phyloP scores from a whole-genome alignment of 495 filamentous ascomycete species.

The Aspergillus sclerotiicarbonarius region DNA sequence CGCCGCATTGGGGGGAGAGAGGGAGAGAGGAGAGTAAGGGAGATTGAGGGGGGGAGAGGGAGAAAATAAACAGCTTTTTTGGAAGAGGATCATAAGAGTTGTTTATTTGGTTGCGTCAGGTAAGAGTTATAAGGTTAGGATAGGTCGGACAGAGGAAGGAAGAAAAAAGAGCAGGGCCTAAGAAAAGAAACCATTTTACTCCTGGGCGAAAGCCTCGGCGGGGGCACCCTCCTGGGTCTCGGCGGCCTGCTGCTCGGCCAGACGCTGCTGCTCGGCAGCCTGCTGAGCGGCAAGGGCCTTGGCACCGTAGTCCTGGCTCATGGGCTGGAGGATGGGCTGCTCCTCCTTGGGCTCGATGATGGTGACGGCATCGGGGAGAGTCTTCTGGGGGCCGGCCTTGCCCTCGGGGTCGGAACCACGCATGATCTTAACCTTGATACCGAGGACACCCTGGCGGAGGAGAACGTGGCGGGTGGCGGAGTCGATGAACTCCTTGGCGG shows the following conservation, averaged over 20 bases:
- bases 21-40: neutral
- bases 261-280: constrained; percentile 69
- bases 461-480: constrained; percentile 97
- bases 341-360: constrained; percentile 99
- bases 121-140: constrained; percentile 29
- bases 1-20: no score
- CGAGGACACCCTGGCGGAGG: constrained; percentile 97
- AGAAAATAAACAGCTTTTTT: constrained; percentile 18
- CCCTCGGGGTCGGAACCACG: constrained; percentile 98
- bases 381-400: constrained; percentile 95
- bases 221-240: constrained; percentile 43
- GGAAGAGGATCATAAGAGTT: constrained; percentile 37
- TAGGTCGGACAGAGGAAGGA: constrained; percentile 34
- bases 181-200: constrained; percentile 29
- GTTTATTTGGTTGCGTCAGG: constrained; percentile 42
- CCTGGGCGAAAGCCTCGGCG: constrained; percentile 45
- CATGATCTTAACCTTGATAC: constrained; percentile 99
- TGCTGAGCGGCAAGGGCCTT: constrained; percentile 89
- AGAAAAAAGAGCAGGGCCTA: constrained; percentile 33
- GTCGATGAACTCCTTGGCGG: constrained; percentile 99
- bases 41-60: neutral
- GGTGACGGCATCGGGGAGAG: constrained; percentile 95
- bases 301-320: constrained; percentile 96
- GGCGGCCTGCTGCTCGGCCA: constrained; percentile 59
- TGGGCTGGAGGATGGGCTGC: constrained; percentile 85